Evolutionary conservation across 345 rosid species (phyloP).

Genomic region (Gossypium mustelinum): DNA sequence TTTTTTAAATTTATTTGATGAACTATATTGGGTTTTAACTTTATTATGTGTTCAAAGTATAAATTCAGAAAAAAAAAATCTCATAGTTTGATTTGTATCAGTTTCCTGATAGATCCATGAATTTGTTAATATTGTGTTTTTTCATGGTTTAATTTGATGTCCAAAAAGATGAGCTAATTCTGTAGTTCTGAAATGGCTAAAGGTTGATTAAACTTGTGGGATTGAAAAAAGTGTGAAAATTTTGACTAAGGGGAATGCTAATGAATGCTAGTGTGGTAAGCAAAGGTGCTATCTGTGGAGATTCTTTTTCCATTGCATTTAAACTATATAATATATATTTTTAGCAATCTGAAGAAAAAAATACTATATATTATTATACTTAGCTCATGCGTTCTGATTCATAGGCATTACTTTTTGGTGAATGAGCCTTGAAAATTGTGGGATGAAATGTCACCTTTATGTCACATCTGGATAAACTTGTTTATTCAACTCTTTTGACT

Average conservation of each 20-base stretch:
- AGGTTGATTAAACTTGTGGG: not conserved
- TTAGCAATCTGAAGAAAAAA: not conserved
- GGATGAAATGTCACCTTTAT: not conserved
- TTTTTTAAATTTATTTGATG: not conserved
- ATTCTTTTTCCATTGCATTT: not conserved
- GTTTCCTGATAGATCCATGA: not conserved
- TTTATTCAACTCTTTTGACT: slow-evolving; percentile 1
- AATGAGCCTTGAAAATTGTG: not conserved
- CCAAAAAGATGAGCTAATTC: not conserved
- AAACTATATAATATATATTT: not conserved
- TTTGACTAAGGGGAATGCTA: not conserved
- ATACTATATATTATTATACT: not conserved
- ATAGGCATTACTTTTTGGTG: not conserved
- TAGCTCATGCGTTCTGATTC: not conserved
- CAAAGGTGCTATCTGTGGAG: not conserved
- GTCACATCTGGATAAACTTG: not conserved
- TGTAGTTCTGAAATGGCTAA: not conserved
- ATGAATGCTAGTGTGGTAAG: not conserved
- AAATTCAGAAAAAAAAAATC: not conserved
- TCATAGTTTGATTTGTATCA: not conserved
- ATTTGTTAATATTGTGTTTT: not conserved
- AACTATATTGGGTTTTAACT: not conserved
- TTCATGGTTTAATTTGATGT: not conserved
- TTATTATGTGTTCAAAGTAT: not conserved
- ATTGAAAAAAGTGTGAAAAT: not conserved